A percentile compares a stretch with the other conserved stretches of the same genome.
Conservation (phyloP, 1,139 yeast genomes). For the Oligophagozyma castellii region DNA sequence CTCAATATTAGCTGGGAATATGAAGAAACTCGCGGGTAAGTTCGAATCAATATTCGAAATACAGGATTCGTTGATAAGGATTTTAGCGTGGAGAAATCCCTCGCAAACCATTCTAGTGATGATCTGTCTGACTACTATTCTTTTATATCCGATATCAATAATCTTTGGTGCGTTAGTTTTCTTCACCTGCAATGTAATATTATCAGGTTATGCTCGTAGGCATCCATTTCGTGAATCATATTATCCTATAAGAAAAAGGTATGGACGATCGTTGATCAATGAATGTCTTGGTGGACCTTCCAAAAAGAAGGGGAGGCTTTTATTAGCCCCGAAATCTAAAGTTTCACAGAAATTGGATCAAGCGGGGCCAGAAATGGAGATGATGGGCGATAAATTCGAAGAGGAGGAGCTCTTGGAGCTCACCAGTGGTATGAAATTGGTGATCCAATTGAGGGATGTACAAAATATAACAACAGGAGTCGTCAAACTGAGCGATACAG, state of each 20-base stretch:
- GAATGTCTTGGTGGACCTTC: constrained; percentile 15
- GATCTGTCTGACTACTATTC: constrained; percentile 41
- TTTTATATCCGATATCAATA: constrained; percentile 59
- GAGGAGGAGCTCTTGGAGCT: constrained; percentile 14
- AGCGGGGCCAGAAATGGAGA: constrained; percentile 8
- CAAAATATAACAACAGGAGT: constrained; percentile 45
- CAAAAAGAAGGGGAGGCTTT: background rate
- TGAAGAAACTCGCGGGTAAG: constrained; percentile 38
- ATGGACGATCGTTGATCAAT: constrained; percentile 46
- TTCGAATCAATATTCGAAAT: constrained; percentile 40
- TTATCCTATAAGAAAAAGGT: constrained; percentile 30
- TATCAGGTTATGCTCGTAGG: constrained; percentile 57
- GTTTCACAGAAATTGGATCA: constrained; percentile 15
- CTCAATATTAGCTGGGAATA: constrained; percentile 34
- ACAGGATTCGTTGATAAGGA: constrained; percentile 41
- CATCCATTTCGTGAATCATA: constrained; percentile 48
- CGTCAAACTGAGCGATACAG: constrained; percentile 35
- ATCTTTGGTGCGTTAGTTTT: constrained; percentile 49
- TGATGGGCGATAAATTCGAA: constrained; percentile 3
- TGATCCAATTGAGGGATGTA: constrained; percentile 30
- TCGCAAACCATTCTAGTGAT: constrained; percentile 40
- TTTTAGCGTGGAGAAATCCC: constrained; percentile 53
- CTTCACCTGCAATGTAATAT: constrained; percentile 43
- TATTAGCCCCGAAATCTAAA: background rate
- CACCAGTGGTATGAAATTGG: constrained; percentile 25